phyloP scores from a whole-genome alignment of 2,329 filamentous ascomycete species.

The Diplodia corticola region DNA sequence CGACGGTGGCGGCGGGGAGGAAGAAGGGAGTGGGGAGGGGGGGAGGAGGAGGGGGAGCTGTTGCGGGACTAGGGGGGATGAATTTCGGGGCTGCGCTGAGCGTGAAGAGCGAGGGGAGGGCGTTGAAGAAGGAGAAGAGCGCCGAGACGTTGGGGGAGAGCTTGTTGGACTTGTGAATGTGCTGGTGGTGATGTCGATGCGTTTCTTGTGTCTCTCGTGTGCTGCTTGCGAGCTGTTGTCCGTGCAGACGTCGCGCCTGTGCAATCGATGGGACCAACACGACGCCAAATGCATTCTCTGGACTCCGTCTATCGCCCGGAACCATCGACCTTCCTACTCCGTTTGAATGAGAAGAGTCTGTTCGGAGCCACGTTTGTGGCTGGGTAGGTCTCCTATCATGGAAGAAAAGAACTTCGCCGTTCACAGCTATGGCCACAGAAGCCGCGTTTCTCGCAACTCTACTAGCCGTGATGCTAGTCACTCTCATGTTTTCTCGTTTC shows the following conservation, averaged over 20 bases:
- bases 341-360: too few species aligned
- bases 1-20: neutral
- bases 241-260: neutral
- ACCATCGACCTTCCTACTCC: too few species aligned
- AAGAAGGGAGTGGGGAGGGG: neutral
- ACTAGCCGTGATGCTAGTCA: neutral
- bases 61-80: neutral
- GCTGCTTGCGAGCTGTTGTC: neutral
- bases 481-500: neutral
- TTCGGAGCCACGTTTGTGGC: too few species aligned
- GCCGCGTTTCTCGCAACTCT: neutral
- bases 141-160: constrained; percentile 20
- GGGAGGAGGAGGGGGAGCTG: neutral
- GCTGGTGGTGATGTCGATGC: neutral
- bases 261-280: too few species aligned
- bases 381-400: neutral
- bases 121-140: constrained; percentile 2
- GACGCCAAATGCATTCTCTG: too few species aligned
- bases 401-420: neutral
- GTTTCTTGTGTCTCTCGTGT: neutral
- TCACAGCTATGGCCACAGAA: neutral
- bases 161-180: constrained; percentile 12
- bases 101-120: constrained; percentile 11
- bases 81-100: neutral
- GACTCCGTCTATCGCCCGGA: too few species aligned